phyloP scores from a whole-genome alignment of 2,329 filamentous ascomycete genomes.

The Chaetomium sp. region DNA sequence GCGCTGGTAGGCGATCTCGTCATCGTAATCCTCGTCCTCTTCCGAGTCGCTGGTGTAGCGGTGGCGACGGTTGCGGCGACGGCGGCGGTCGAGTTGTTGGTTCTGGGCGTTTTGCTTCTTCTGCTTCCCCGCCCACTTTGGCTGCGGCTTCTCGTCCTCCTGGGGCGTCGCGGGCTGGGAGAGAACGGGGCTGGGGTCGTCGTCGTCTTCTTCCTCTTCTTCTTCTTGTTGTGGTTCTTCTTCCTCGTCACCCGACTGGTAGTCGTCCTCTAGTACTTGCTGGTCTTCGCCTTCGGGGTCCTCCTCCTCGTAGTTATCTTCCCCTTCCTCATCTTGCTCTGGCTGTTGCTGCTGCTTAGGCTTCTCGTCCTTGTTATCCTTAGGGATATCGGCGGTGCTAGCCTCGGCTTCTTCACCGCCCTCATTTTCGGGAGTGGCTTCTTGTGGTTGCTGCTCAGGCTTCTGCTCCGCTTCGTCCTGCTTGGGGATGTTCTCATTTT shows the following conservation, averaged over 20 bases:
- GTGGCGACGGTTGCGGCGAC: constrained; percentile 7
- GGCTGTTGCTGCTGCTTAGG: constrained; percentile 20
- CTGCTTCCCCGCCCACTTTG: constrained; percentile 28
- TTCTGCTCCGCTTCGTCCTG: constrained; percentile 15
- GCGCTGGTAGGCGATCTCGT: constrained; percentile 20
- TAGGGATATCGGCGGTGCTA: constrained; percentile 12
- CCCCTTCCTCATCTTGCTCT: constrained; percentile 6
- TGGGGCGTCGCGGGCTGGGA: constrained; percentile 29
- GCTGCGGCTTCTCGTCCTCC: constrained; percentile 29
- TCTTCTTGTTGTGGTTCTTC: constrained; percentile 11
- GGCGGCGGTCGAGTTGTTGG: constrained; percentile 21
- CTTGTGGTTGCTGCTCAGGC: constrained; percentile 7
- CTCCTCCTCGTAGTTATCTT: constrained; percentile 2
- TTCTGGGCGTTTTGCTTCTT: constrained; percentile 18
- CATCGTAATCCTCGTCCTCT: constrained; percentile 19
- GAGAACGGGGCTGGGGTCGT: constrained; percentile 22
- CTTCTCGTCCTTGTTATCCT: constrained; percentile 23
- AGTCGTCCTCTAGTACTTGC: constrained; percentile 11
- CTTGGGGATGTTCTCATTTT: constrained; percentile 14
- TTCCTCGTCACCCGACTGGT: constrained; percentile 1
- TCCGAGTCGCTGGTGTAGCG: constrained; percentile 19
- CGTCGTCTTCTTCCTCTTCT: constrained; percentile 17
- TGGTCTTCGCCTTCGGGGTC: neutral
- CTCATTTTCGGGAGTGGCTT: constrained; percentile 11
- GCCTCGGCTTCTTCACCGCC: constrained; percentile 11